Evolutionary conservation across 257 asterid species (phyloP).

Genomic region (Plantago major): DNA sequence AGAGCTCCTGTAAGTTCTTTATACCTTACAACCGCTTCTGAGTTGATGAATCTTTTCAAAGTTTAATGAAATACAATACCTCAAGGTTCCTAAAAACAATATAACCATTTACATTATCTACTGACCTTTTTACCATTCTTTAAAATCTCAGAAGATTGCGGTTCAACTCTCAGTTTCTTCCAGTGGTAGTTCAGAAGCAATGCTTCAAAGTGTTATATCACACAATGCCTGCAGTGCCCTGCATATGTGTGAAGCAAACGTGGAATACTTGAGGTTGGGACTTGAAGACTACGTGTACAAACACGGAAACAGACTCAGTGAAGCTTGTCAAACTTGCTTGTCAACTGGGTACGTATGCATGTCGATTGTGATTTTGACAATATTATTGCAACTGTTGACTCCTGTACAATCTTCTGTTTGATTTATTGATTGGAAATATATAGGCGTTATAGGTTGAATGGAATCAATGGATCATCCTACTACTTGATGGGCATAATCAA

Average conservation of each 20-base stretch:
- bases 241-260: constrained; percentile 35
- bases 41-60: too few species aligned
- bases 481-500: too few species aligned
- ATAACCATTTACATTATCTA: constrained; percentile 13
- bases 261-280: constrained; percentile 57
- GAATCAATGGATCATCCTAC: too few species aligned
- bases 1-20: constrained; percentile 63
- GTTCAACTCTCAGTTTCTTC: constrained; percentile 59
- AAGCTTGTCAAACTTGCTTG: constrained; percentile 56
- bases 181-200: constrained; percentile 33
- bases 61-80: too few species aligned
- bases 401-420: background rate
- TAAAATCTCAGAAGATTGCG: constrained; percentile 60
- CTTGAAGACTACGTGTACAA: constrained; percentile 60
- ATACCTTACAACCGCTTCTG: constrained; percentile 9
- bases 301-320: constrained; percentile 50
- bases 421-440: too few species aligned
- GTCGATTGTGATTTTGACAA: constrained; percentile 6
- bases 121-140: constrained; percentile 25
- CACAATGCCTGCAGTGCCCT: constrained; percentile 37
- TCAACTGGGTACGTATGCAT: constrained; percentile 58
- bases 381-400: constrained; percentile 12
- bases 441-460: too few species aligned
- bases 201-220: constrained; percentile 29
- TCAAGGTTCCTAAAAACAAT: constrained; percentile 1